These are phyloP conservation scores for Saccharomycopsis babjevae DNA, from an alignment of 805 yeast species.

Conservation along the genomic window DNA sequence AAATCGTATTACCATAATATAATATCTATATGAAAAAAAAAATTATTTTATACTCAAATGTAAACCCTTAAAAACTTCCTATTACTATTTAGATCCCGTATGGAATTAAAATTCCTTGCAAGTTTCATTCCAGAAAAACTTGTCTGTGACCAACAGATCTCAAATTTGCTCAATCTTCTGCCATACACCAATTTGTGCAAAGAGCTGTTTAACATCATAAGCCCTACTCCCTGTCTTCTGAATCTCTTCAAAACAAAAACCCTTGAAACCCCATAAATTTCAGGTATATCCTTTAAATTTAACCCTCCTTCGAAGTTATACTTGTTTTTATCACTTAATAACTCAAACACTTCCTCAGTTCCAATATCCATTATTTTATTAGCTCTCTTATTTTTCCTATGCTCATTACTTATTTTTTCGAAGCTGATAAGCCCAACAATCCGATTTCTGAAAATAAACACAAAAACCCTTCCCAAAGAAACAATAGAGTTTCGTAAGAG, in stretches of 20 bases:
- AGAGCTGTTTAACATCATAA: constrained; percentile 34
- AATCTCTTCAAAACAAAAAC: constrained; percentile 35
- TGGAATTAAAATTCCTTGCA: constrained; percentile 39
- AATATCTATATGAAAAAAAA: neutral
- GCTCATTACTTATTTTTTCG: constrained; percentile 19
- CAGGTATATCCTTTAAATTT: constrained; percentile 9
- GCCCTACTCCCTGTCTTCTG: constrained; percentile 44
- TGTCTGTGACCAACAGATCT: constrained; percentile 67
- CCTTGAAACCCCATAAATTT: constrained; percentile 35
- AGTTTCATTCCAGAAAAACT: constrained; percentile 52
- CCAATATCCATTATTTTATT: constrained; percentile 11
- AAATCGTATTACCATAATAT: neutral
- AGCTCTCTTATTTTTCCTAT: neutral
- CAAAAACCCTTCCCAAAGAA: constrained; percentile 36
- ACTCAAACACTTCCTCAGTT: constrained; percentile 9
- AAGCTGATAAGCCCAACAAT: constrained; percentile 48
- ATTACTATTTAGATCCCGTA: constrained; percentile 6
- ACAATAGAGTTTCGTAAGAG: constrained; percentile 14
- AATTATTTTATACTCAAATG: constrained; percentile 11
- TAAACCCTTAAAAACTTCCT: constrained; percentile 13
- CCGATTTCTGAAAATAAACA: constrained; percentile 34
- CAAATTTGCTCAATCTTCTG: constrained; percentile 28
- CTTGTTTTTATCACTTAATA: neutral
- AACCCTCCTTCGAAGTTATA: neutral
- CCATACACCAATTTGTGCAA: constrained; percentile 41